These are phyloP conservation scores for Epicoccum nigrum DNA, from an alignment of 2,329 filamentous ascomycete genomes.

Conservation along the genomic window DNA sequence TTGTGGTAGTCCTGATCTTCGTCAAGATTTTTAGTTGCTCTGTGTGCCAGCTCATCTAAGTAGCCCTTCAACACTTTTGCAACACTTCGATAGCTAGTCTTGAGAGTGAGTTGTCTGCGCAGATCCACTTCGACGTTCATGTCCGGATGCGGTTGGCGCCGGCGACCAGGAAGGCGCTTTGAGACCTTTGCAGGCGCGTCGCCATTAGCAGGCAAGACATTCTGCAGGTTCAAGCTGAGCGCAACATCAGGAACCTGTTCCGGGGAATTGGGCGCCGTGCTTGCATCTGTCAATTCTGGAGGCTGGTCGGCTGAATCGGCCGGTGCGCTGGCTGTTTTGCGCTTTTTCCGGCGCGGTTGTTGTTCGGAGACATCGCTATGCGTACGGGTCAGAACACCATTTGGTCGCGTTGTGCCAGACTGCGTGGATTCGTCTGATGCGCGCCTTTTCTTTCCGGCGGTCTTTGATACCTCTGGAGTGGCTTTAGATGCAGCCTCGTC, in stretches of 20 bases:
- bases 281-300: slow-evolving; percentile 46
- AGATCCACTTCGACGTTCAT: slow-evolving; percentile 54
- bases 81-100: slow-evolving; percentile 68
- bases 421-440: slow-evolving; percentile 42
- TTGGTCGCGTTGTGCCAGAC: slow-evolving; percentile 41
- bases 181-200: slow-evolving; percentile 45
- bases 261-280: slow-evolving; percentile 44
- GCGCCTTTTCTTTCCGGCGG: slow-evolving; percentile 40
- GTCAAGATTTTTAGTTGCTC: slow-evolving; percentile 63
- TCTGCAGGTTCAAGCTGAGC: slow-evolving; percentile 39
- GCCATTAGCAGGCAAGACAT: slow-evolving; percentile 44
- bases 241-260: slow-evolving; percentile 45
- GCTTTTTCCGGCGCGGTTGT: slow-evolving; percentile 45
- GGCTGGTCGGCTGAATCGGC: slow-evolving; percentile 40
- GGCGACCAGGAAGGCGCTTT: slow-evolving; percentile 51
- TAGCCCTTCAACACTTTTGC: slow-evolving; percentile 68
- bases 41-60: slow-evolving; percentile 68
- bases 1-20: slow-evolving; percentile 61
- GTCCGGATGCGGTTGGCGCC: slow-evolving; percentile 55
- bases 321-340: slow-evolving; percentile 38
- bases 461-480: slow-evolving; percentile 27
- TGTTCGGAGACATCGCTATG: slow-evolving; percentile 45
- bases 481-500: slow-evolving; percentile 27
- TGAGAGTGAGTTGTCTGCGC: slow-evolving; percentile 68
- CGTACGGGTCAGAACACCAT: slow-evolving; percentile 44